Percentiles rank a stretch among this genome's conserved stretches.
Evolutionary conservation across 1,139 yeast genomes (phyloP).

Genomic region (Scheffersomyces lignicola): DNA sequence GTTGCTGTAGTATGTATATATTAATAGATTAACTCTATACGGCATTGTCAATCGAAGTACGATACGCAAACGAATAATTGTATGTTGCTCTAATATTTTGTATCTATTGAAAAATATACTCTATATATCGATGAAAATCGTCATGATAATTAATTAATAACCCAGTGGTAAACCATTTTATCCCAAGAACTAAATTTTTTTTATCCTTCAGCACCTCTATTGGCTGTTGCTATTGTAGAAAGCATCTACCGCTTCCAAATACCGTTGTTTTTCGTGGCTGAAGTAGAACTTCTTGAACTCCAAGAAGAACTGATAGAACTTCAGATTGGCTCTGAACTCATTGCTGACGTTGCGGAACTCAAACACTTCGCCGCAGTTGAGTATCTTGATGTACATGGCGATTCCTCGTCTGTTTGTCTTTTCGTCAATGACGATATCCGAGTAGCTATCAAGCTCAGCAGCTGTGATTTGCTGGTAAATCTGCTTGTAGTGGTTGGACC

Average conservation of each 20-base stretch:
- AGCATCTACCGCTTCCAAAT: slow-evolving; percentile 32
- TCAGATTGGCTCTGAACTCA: slow-evolving; percentile 9
- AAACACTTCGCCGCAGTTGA: slow-evolving; percentile 48
- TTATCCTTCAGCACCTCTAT: not conserved
- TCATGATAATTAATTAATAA: too few relatives aligned
- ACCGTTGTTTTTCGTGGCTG: slow-evolving; percentile 30
- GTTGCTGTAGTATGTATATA: too few relatives aligned
- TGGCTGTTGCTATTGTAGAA: slow-evolving; percentile 18
- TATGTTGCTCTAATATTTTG: too few relatives aligned
- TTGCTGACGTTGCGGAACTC: slow-evolving; percentile 17
- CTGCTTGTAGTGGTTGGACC: slow-evolving; percentile 54
- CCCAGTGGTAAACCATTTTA: too few relatives aligned
- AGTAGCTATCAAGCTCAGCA: slow-evolving; percentile 43
- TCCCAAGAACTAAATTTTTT: too few relatives aligned
- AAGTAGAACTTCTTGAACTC: slow-evolving; percentile 33
- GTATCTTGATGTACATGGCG: slow-evolving; percentile 39
- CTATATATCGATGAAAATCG: too few relatives aligned
- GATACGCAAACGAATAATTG: too few relatives aligned
- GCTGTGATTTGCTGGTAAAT: slow-evolving; percentile 57
- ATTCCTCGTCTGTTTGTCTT: slow-evolving; percentile 14
- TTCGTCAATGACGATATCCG: slow-evolving; percentile 15
- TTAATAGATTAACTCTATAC: too few relatives aligned
- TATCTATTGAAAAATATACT: too few relatives aligned
- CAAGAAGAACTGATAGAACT: slow-evolving; percentile 14
- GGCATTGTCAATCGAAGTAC: too few relatives aligned